Evolutionary conservation across 495 filamentous ascomycete genomes (phyloP).

Genomic region (Aspergillus avenaceus): DNA sequence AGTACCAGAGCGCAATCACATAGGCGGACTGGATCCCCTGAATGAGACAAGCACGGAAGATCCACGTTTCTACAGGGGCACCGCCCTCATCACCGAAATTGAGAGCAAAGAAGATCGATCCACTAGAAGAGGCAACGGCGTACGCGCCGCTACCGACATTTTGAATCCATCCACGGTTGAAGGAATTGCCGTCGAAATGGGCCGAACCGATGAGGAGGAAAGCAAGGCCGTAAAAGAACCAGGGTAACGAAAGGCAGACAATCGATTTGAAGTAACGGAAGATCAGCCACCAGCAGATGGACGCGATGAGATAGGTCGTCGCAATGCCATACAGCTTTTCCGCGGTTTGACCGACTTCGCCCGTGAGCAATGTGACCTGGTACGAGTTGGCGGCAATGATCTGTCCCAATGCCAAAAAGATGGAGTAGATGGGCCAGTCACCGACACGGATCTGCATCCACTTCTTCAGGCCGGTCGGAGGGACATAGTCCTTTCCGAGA

Average conservation of each 20-base stretch:
- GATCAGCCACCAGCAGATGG: constrained; percentile 59
- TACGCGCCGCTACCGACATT: constrained; percentile 44
- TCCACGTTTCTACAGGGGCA: constrained; percentile 44
- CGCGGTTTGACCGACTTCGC: constrained; percentile 59
- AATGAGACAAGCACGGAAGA: constrained; percentile 47
- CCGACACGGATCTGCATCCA: constrained; percentile 42
- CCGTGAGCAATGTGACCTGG: constrained; percentile 65
- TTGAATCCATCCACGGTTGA: constrained; percentile 45
- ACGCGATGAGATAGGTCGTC: constrained; percentile 56
- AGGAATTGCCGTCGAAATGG: constrained; percentile 45
- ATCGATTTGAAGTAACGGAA: constrained; percentile 59
- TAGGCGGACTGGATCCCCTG: constrained; percentile 47
- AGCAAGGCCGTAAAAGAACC: constrained; percentile 60
- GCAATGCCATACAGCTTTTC: constrained; percentile 65
- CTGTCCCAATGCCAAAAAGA: constrained; percentile 61
- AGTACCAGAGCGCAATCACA: constrained; percentile 50
- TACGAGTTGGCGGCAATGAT: constrained; percentile 70
- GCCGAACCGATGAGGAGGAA: constrained; percentile 64
- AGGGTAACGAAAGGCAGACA: constrained; percentile 56
- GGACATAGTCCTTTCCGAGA: constrained; percentile 59
- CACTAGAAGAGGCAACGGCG: constrained; percentile 42
- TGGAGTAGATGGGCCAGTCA: constrained; percentile 70
- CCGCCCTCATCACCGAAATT: constrained; percentile 50
- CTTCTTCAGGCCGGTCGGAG: constrained; percentile 61
- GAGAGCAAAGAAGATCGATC: constrained; percentile 46